These are phyloP conservation scores for Pichia sp. DNA, from an alignment of 1,139 yeast species.

Conservation along the genomic window DNA sequence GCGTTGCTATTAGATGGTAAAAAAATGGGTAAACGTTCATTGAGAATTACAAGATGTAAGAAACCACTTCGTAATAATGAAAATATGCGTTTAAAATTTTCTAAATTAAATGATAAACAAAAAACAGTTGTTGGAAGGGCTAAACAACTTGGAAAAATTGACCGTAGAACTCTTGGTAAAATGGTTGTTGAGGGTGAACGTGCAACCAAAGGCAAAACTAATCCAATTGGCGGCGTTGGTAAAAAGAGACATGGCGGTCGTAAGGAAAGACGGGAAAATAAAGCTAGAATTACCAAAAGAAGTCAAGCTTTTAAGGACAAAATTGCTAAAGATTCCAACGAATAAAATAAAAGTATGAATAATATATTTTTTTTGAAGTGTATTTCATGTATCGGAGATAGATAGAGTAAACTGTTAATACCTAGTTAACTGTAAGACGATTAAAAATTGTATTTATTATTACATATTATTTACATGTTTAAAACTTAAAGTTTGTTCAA, in stretches of 20 bases:
- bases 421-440: too few species aligned
- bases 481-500: too few species aligned
- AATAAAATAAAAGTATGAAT: not conserved
- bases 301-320: slow-evolving; percentile 48
- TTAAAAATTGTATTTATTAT: too few species aligned
- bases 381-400: too few species aligned
- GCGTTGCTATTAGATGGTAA: slow-evolving; percentile 76
- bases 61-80: slow-evolving; percentile 31
- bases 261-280: slow-evolving; percentile 19
- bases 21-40: slow-evolving; percentile 54
- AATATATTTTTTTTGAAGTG: not conserved
- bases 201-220: slow-evolving; percentile 56
- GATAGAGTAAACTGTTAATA: too few species aligned
- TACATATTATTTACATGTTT: too few species aligned
- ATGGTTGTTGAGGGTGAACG: slow-evolving; percentile 68
- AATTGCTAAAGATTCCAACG: slow-evolving; percentile 14
- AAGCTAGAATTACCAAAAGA: slow-evolving; percentile 56
- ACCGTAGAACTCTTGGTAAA: slow-evolving; percentile 59
- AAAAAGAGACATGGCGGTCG: slow-evolving; percentile 36
- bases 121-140: slow-evolving; percentile 80
- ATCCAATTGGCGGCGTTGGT: slow-evolving; percentile 42
- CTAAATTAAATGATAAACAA: slow-evolving; percentile 50
- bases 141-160: slow-evolving; percentile 70
- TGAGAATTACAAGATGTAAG: slow-evolving; percentile 78
- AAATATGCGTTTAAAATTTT: slow-evolving; percentile 23